Base-by-base conservation (phyloP, 1,139 yeast species). In the Yamadazyma triangularis region DNA sequence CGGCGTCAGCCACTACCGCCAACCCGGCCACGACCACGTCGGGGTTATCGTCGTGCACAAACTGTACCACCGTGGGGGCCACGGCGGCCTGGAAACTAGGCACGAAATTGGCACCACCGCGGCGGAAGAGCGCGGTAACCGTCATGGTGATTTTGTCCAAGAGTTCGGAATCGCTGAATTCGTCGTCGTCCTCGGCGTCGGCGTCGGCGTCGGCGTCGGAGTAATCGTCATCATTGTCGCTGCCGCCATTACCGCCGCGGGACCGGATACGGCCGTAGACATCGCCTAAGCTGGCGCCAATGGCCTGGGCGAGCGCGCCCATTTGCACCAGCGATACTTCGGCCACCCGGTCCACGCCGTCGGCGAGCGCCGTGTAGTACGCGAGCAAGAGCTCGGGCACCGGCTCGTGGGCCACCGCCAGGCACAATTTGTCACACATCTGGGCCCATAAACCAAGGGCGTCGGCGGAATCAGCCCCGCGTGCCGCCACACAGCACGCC, bases 211-310 rank as follows among this genome's bases (percentile, higher is more conserved):
- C 80, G 45, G 73, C 79, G 46, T 82, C 88, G 45, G 81, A 89
- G 13, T 35, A 42, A 40, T 69, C 76, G 27, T 77, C 81, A 40
- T 95, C 79, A 24, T 72, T 74, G 47, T 78, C 79, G 36, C 47
- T 86, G 91, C 35, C 94, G 77, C 6, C 93, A 63, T 0, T 97
- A 95, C 25, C 82, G 79, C 49, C 93, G 98, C 32, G 93, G 60
- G 3, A 91, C 86, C 5, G 71, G 70, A 87, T 77, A 45, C 97
- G 76, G 34, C 72, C 79, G 48, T 73, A 76, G 26, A 84, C 76
- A 38, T 83, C 95, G 4, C 70, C 60, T 52, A 89, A 60, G 45
- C 81, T 82, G 4, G 71, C 56, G 32, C 73, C 68, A 14, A 86
- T 70, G 15, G 87, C 77, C 38, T 69, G 69, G 4, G 83, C 75